Evolutionary conservation across 495 filamentous ascomycete species (phyloP), one percentile per base, ranked within the genome.

Genomic region (Bathelium albidoporum): DNA sequence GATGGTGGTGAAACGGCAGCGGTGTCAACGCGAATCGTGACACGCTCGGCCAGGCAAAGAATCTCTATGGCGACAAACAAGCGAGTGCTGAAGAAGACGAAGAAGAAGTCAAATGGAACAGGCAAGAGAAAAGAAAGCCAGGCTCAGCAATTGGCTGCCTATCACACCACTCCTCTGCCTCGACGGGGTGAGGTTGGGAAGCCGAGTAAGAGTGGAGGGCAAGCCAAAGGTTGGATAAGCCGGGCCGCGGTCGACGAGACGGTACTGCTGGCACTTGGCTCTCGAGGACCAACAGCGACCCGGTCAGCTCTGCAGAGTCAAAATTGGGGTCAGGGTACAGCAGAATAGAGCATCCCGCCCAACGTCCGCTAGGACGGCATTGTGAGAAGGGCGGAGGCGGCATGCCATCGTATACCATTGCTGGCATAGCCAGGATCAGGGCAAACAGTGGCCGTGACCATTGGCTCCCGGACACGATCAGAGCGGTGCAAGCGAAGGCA

Each of bases 21-120:
- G 10, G 49, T 55, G 12, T 55, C 49, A 55, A 55, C 49, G 20
- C 49, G 12, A 55, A 29, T 55, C 49, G 49, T 55, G 49, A 55
- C 49, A 55, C 49, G 49, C 49, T 55, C 49, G 49, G 22, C 24
- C 16, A 24, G 29, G 5, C 49, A 20, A 55, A 29, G 49, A 55
- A 49, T 28, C 9, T 55, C 49, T 28, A 55, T n/a, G n/a, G n/a
- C n/a, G n/a, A n/a, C n/a, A n/a, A n/a, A n/a, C n/a, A n/a, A n/a
- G n/a, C n/a, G n/a, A n/a, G n/a, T n/a, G n/a, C n/a, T 29, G 20
- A 29, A 55, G 49, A 55, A 55, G 12, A 7, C 5, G 29, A 55
- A 16, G 24, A 28, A 26, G 49, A 55, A 55, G 34, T 14, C 5
- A 29, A n/a, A n/a, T n/a, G n/a, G n/a, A n/a, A n/a, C n/a, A n/a